Evolutionary conservation across 192 early-diverging fungal species (phyloP).

Genomic region (Podila horticola): DNA sequence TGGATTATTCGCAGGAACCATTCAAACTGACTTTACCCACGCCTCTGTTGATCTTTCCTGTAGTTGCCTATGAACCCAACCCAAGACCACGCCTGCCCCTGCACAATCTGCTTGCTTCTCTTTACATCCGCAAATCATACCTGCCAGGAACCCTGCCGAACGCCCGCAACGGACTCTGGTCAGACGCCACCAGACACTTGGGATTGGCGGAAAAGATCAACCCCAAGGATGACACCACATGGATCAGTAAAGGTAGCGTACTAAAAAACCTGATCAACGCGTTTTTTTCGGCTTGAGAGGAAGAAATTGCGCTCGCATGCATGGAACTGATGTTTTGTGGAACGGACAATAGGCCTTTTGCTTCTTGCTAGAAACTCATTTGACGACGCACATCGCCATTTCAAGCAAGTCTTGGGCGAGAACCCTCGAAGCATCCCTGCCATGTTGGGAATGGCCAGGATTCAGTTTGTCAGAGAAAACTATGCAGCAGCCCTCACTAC

Average conservation of each 20-base stretch:
- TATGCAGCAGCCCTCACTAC: constrained; percentile 73
- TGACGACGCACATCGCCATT: constrained; percentile 63
- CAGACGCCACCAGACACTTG: constrained; percentile 78
- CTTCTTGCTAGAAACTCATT: constrained; percentile 61
- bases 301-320: too few relatives aligned
- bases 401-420: constrained; percentile 61
- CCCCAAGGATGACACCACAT: constrained; percentile 71
- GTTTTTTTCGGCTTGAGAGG: not conserved
- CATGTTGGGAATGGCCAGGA: constrained; percentile 70
- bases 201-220: constrained; percentile 83
- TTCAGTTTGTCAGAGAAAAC: constrained; percentile 67
- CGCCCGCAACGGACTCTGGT: constrained; percentile 65
- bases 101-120: constrained; percentile 77
- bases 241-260: constrained; percentile 74
- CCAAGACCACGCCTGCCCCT: constrained; percentile 73
- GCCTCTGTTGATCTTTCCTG: not conserved
- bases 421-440: constrained; percentile 67
- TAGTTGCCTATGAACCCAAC: constrained; percentile 49
- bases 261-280: not conserved
- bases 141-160: constrained; percentile 30
- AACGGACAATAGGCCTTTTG: constrained; percentile 58
- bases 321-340: too few relatives aligned
- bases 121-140: constrained; percentile 78
- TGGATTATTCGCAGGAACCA: not conserved
- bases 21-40: constrained; percentile 15